Conservation (phyloP, 208 protist genomes). For the Kentomonas sorsogonicus region DNA sequence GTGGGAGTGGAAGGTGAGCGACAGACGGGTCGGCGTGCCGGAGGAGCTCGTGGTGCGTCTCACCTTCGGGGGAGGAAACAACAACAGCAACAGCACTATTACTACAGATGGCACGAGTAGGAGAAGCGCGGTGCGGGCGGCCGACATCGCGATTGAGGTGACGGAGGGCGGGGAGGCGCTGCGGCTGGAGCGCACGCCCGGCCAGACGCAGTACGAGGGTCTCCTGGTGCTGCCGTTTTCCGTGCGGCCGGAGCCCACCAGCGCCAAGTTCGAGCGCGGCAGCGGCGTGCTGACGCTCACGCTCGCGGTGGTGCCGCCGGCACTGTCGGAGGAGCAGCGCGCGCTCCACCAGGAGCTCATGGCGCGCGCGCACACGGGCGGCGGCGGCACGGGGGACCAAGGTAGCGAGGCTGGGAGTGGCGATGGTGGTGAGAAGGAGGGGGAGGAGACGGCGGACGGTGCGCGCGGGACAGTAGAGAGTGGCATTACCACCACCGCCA, state of each 20-base stretch:
- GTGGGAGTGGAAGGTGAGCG: constrained; percentile 72
- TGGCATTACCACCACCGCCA: no score
- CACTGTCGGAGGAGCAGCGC: constrained; percentile 20
- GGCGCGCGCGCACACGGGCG: no score
- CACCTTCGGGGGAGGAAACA: constrained; percentile 39
- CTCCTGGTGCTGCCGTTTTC: constrained; percentile 71
- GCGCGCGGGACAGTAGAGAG: no score
- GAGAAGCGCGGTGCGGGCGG: constrained; percentile 30
- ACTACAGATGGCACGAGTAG: no score
- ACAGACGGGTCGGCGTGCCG: constrained; percentile 68
- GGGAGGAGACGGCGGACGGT: not conserved
- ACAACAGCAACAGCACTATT: not conserved
- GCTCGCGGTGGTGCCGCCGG: constrained; percentile 66
- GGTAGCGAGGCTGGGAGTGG: not conserved
- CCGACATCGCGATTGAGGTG: constrained; percentile 53
- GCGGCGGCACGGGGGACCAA: not conserved
- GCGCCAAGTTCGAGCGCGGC: constrained; percentile 59
- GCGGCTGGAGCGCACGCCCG: constrained; percentile 34
- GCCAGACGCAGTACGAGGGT: constrained; percentile 42
- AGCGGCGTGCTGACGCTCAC: constrained; percentile 57
- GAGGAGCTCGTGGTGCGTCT: constrained; percentile 75
- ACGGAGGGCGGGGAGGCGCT: constrained; percentile 50
- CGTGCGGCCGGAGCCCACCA: constrained; percentile 50
- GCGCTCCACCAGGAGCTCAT: constrained; percentile 36
- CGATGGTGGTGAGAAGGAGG: not conserved